phyloP scores from a whole-genome alignment of 108 stramenopile genomes.

The Cyclotella distinguenda region DNA sequence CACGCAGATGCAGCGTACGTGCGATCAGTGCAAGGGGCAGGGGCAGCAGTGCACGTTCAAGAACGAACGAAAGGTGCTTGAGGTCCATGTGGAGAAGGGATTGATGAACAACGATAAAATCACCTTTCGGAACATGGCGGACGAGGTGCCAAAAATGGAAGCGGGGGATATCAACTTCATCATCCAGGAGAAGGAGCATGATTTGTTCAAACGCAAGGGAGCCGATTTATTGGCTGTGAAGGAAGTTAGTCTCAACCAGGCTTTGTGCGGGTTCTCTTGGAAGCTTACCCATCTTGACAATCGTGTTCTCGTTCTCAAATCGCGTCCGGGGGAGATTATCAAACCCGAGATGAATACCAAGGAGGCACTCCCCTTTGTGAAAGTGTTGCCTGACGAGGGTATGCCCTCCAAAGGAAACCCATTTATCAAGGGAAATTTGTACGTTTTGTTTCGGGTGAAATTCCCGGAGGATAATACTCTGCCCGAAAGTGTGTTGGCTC shows the following conservation, averaged over 20 bases:
- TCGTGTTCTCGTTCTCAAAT: constrained; percentile 58
- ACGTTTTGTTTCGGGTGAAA: constrained; percentile 88
- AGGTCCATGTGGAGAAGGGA: constrained; percentile 94
- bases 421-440: constrained; percentile 89
- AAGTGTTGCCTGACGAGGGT: constrained; percentile 88
- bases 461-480: constrained; percentile 75
- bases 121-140: constrained; percentile 90
- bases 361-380: constrained; percentile 81
- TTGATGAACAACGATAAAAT: constrained; percentile 92
- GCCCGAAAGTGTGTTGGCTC: constrained; percentile 54
- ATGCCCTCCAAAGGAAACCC: constrained; percentile 96
- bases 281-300: constrained; percentile 79
- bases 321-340: constrained; percentile 77
- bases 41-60: constrained; percentile 67
- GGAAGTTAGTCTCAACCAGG: constrained; percentile 87
- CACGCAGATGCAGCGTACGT: constrained; percentile 82
- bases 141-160: constrained; percentile 90
- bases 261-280: constrained; percentile 85
- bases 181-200: constrained; percentile 94
- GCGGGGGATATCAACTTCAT: constrained; percentile 96
- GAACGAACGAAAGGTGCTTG: constrained; percentile 80
- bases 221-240: constrained; percentile 90
- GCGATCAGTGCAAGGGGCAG: constrained; percentile 77
- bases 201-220: constrained; percentile 90
- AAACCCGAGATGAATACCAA: constrained; percentile 73